Evolutionary conservation across 805 yeast species (phyloP).

Genomic region (Candida morakotiae): DNA sequence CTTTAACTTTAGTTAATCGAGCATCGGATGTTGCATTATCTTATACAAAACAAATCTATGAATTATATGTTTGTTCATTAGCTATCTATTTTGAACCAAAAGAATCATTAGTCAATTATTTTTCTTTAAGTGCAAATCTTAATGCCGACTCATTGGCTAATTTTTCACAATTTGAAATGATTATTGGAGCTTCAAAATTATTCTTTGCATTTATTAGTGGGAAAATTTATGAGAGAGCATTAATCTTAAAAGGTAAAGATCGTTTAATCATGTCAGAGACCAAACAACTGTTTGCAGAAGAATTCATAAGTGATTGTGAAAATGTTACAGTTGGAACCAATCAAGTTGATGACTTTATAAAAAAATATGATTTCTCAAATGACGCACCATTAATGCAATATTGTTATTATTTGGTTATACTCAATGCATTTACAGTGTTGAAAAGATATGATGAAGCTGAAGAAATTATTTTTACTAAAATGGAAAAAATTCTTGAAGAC

Average conservation of each 20-base stretch:
- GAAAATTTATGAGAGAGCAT: slow-evolving; percentile 2
- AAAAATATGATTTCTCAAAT: slow-evolving; percentile 3
- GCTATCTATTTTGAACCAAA: slow-evolving; percentile 42
- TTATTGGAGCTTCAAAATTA: slow-evolving; percentile 12
- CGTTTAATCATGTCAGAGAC: background rate
- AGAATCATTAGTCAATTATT: slow-evolving; percentile 25
- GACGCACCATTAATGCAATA: slow-evolving; percentile 4
- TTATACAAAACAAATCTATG: slow-evolving; percentile 35
- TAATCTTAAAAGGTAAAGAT: background rate
- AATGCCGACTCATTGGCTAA: slow-evolving; percentile 3
- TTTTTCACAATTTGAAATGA: slow-evolving; percentile 7
- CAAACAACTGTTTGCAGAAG: background rate
- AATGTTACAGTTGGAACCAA: background rate
- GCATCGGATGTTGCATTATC: slow-evolving; percentile 29
- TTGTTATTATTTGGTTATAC: slow-evolving; percentile 4
- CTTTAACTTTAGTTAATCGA: slow-evolving; percentile 31
- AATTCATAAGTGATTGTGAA: slow-evolving; percentile 3
- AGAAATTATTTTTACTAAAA: slow-evolving; percentile 11
- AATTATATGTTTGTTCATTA: slow-evolving; percentile 36
- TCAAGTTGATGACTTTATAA: background rate
- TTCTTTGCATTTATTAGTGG: slow-evolving; percentile 15
- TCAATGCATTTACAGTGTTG: background rate
- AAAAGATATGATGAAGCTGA: slow-evolving; percentile 17
- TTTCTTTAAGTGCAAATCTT: slow-evolving; percentile 10
- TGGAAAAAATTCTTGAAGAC: slow-evolving; percentile 17